Evolutionary conservation across 176 grass and related monocot genomes (phyloP).

Genomic region (Tillandsia fasciculata): DNA sequence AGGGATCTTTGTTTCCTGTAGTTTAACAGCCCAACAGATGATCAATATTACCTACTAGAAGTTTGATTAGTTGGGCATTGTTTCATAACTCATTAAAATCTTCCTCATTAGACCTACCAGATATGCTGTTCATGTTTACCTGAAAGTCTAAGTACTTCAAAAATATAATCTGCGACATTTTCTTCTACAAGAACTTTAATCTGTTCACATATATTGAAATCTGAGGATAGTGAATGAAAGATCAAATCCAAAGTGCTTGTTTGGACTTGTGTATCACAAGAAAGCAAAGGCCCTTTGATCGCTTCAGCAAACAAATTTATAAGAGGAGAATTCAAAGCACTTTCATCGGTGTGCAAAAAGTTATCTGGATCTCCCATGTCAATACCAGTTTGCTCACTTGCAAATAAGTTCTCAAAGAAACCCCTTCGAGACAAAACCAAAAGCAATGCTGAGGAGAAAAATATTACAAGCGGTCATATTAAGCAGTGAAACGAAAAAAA

Average conservation of each 20-base stretch:
- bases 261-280: slow-evolving; percentile 73
- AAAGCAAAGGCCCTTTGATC: slow-evolving; percentile 85
- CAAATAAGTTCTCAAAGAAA: slow-evolving; percentile 39
- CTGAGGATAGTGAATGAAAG: slow-evolving; percentile 67
- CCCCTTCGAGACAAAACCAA: slow-evolving; percentile 55
- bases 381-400: slow-evolving; percentile 23
- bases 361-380: slow-evolving; percentile 36
- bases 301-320: slow-evolving; percentile 75
- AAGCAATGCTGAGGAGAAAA: slow-evolving; percentile 58
- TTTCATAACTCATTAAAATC: background rate
- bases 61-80: background rate
- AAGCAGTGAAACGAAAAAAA: too few species aligned
- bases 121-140: slow-evolving; percentile 31
- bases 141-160: slow-evolving; percentile 81
- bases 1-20: slow-evolving; percentile 76
- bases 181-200: slow-evolving; percentile 70
- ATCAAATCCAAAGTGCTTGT: slow-evolving; percentile 71
- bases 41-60: slow-evolving; percentile 16
- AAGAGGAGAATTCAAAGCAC: slow-evolving; percentile 28
- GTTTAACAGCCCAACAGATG: slow-evolving; percentile 17
- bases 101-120: background rate
- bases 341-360: slow-evolving; percentile 23
- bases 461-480: background rate
- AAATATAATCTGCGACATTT: slow-evolving; percentile 87
- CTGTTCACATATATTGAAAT: slow-evolving; percentile 33